phyloP scores from a whole-genome alignment of 2,329 filamentous ascomycete genomes.

The Colletotrichum shisoi region DNA sequence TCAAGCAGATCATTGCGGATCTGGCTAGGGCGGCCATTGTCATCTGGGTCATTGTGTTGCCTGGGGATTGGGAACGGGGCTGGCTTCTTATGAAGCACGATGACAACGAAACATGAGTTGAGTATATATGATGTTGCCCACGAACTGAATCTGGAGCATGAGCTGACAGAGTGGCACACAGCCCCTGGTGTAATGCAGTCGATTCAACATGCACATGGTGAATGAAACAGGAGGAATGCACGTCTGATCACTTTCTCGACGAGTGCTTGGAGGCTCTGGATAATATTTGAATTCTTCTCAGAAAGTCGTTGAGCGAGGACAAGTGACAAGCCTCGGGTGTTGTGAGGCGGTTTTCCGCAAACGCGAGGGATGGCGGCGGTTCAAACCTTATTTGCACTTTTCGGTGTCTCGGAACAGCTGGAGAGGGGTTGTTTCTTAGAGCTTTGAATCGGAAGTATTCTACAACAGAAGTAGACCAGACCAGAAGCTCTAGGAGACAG shows the following conservation, averaged over 20 bases:
- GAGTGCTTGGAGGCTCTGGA: background rate
- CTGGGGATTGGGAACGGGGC: background rate
- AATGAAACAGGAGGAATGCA: constrained; percentile 7
- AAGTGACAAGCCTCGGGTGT: no score
- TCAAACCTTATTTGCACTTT: background rate
- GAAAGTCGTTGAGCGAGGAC: background rate
- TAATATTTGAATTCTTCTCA: background rate
- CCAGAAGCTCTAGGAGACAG: background rate
- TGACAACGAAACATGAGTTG: background rate
- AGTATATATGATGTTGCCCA: background rate
- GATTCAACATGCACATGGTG: constrained; percentile 6
- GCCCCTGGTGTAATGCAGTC: background rate
- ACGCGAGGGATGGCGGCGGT: background rate
- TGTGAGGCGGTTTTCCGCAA: background rate
- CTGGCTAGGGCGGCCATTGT: constrained; percentile 40
- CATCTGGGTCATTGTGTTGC: constrained; percentile 32
- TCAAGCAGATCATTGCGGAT: constrained; percentile 42
- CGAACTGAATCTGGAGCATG: background rate
- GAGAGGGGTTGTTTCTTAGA: background rate
- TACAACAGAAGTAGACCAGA: background rate
- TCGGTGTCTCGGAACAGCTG: no score
- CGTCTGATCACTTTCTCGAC: background rate
- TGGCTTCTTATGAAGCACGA: background rate
- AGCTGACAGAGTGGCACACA: background rate
- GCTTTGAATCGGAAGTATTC: background rate